Base-by-base conservation (phyloP, 2,329 filamentous ascomycete genomes). In the Aspergillus sp. region DNA sequence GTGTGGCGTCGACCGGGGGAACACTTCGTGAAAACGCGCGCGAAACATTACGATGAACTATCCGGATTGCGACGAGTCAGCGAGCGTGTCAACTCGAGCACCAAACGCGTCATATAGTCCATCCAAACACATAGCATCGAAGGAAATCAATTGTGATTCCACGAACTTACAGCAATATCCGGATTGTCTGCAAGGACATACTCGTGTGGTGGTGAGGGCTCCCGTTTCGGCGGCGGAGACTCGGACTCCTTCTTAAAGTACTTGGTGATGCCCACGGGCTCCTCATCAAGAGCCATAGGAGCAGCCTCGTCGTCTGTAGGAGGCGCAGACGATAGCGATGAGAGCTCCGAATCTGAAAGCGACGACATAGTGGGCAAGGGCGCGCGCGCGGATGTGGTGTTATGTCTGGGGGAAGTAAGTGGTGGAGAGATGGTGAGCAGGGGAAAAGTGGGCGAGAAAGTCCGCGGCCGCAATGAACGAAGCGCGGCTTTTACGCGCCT, bases 41-140 rank as follows among this genome's bases (percentile, higher is more conserved):
- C 91, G 83, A 71, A 97, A 98, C 88, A 95, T 96, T 57, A 97
- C 88, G 68, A 98, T 87, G 71, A 98, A 96, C 88, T 96, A 62
- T 32, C 46, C 40, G 42, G 46, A 43, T 57, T 60, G 60, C 61
- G 57, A 60, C 53, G 48, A 46, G 56, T 68, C 49, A 69, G 63
- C 58, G 53, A 61, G 60, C 51, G 56, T 57, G 57, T 61, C 61
- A 55, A 47, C 47, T 55, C 45, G 46, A 48, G n/a, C 43, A 47
- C 33, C 47, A 48, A 48, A 59, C 54, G 29, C 19, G 28, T 5
- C 10, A 29, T 43, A 1, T 48, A 59, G 36, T 28, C 29, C 40
- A 44, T 43, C 27, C 47, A 47, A 57, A 72, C 30, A 5, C 5
- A 9, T 32, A 32, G 8, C 5, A 32, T 32, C 30, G 19, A 19